phyloP scores from a whole-genome alignment of 2,329 filamentous ascomycete genomes.

The Colletotrichum tropicicola region DNA sequence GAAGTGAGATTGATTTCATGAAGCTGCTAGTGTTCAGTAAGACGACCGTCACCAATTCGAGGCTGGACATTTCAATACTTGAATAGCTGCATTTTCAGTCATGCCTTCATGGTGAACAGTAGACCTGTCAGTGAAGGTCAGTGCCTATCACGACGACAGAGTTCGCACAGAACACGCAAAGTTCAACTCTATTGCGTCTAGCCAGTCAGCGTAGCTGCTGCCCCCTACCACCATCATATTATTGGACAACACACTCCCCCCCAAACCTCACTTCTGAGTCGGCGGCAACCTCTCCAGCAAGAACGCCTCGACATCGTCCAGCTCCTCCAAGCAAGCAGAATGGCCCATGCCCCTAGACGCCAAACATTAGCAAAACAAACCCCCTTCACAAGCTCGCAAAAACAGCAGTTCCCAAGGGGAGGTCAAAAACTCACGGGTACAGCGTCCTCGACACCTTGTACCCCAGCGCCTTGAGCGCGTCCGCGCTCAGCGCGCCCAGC shows the following conservation, averaged over 20 bases:
- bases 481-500: constrained; percentile 74
- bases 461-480: constrained; percentile 73
- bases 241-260: neutral
- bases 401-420: neutral
- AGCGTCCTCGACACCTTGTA: constrained; percentile 79
- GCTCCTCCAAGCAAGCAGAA: constrained; percentile 79
- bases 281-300: constrained; percentile 56
- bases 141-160: no score
- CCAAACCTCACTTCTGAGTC: constrained; percentile 33
- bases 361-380: neutral
- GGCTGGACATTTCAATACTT: no score
- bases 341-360: constrained; percentile 72
- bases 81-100: no score
- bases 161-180: no score
- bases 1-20: no score
- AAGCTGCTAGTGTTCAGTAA: no score
- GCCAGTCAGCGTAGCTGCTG: neutral
- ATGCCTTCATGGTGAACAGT: no score
- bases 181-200: neutral
- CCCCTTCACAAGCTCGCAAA: neutral
- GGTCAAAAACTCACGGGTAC: constrained; percentile 68
- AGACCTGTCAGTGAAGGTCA: no score
- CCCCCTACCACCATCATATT: neutral
- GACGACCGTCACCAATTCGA: no score
- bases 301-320: constrained; percentile 80